Percentiles rank a stretch among this genome's conserved stretches.
phyloP scores from a whole-genome alignment of 176 grass and related monocot species.

The Alopecurus myosuroides region DNA sequence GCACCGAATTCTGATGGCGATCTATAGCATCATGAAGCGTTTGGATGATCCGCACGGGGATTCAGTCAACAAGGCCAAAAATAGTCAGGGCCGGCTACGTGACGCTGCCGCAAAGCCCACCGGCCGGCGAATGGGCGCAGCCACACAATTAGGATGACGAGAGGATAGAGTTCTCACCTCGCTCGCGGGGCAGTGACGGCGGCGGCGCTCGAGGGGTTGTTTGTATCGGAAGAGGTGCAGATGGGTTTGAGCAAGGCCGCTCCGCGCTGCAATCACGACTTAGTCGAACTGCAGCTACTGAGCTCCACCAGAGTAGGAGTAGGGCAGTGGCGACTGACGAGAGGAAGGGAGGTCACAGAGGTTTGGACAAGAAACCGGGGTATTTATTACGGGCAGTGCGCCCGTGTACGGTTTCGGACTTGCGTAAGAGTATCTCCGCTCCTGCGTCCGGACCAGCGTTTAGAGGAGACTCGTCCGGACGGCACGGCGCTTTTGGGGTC shows the following conservation, averaged over 20 bases:
- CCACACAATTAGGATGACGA: not conserved
- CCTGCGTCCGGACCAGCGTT: too few relatives aligned
- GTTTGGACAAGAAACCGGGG: not conserved
- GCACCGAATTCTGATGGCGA: not conserved
- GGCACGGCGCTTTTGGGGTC: too few relatives aligned
- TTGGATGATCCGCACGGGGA: not conserved
- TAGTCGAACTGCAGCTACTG: not conserved
- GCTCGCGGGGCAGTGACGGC: not conserved
- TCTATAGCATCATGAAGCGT: not conserved
- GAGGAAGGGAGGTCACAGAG: not conserved
- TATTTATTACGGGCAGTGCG: conserved; percentile 8
- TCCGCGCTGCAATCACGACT: not conserved
- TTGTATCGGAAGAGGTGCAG: not conserved
- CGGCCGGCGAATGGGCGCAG: not conserved
- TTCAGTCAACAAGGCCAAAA: not conserved
- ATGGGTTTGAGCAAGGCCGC: not conserved
- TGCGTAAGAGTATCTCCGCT: too few relatives aligned
- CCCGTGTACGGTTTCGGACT: too few relatives aligned
- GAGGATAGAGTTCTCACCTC: conserved; percentile 19
- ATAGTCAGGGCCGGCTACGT: not conserved
- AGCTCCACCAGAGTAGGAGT: not conserved
- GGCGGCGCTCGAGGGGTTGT: not conserved
- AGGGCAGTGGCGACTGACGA: not conserved
- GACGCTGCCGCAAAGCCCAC: not conserved
- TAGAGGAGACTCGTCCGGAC: too few relatives aligned